Conservation (phyloP, 2,329 filamentous ascomycete species). For the Thielaviopsis ethacetica region DNA sequence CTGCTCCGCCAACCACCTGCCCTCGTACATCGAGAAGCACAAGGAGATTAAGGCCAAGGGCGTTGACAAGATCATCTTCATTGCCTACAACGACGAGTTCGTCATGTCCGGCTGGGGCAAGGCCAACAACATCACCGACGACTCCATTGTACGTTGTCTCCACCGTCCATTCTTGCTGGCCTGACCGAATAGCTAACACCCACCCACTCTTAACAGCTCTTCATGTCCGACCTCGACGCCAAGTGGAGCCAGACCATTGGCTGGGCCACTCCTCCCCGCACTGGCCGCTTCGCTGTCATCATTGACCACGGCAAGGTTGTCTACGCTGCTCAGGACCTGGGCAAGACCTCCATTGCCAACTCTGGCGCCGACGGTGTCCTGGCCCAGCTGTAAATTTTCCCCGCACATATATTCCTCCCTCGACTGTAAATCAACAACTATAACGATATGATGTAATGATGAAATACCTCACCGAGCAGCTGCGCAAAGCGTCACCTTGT, state of each 20-base stretch:
- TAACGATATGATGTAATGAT: slow-evolving; percentile 1
- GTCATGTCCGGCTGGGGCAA: slow-evolving; percentile 87
- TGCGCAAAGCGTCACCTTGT: no score
- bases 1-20: slow-evolving; percentile 67
- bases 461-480: neutral
- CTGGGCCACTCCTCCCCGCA: slow-evolving; percentile 61
- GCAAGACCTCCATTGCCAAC: slow-evolving; percentile 27
- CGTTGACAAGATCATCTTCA: slow-evolving; percentile 65
- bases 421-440: neutral
- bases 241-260: slow-evolving; percentile 65
- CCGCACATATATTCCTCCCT: neutral
- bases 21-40: slow-evolving; percentile 60
- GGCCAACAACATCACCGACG: slow-evolving; percentile 61
- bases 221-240: slow-evolving; percentile 53
- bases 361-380: slow-evolving; percentile 39
- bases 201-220: slow-evolving; percentile 36
- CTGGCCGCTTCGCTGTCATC: slow-evolving; percentile 63
- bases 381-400: slow-evolving; percentile 29
- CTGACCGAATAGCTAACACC: slow-evolving; percentile 10
- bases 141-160: slow-evolving; percentile 35
- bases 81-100: slow-evolving; percentile 71
- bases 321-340: slow-evolving; percentile 61
- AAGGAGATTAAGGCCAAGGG: slow-evolving; percentile 60
- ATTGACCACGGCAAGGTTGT: slow-evolving; percentile 69
- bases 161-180: slow-evolving; percentile 10